Evolutionary conservation across 495 filamentous ascomycete species (phyloP).

Genomic region (Amorphotheca resinae): DNA sequence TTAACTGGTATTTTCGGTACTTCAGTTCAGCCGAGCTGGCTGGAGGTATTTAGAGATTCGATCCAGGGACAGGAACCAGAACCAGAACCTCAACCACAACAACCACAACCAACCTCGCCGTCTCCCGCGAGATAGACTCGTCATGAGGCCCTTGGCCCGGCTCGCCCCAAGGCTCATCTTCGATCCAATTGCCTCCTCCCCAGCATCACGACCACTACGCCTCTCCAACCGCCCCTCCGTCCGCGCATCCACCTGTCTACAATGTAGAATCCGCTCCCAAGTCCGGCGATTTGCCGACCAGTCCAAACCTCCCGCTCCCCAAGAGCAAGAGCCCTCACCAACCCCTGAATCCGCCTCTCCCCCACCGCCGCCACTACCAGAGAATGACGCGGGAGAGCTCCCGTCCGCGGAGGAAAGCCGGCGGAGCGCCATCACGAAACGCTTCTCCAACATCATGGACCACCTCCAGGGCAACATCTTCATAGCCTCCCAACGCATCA

Average conservation of each 20-base stretch:
- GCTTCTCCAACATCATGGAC: conserved; percentile 74
- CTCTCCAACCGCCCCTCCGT: conserved; percentile 6
- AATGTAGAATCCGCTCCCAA: conserved; percentile 17
- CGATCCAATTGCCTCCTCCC: conserved; percentile 12
- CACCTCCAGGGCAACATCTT: conserved; percentile 74
- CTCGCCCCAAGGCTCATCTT: conserved; percentile 17
- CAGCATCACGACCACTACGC: conserved; percentile 7
- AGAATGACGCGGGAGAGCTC: conserved; percentile 32
- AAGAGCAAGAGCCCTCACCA: neutral
- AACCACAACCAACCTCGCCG: neutral
- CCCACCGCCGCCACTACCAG: neutral
- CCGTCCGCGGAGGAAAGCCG: conserved; percentile 68
- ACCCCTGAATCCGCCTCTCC: neutral
- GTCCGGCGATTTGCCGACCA: conserved; percentile 16
- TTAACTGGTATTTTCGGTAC: too few relatives aligned
- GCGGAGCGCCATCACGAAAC: conserved; percentile 58
- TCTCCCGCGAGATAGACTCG: conserved; percentile 4
- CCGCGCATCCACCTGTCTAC: conserved; percentile 13
- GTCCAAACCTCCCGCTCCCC: conserved; percentile 10
- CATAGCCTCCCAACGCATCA: conserved; percentile 74
- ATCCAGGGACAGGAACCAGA: too few relatives aligned
- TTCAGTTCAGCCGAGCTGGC: too few relatives aligned
- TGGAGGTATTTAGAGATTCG: too few relatives aligned
- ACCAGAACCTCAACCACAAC: neutral
- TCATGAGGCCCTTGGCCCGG: conserved; percentile 19